A percentile compares a stretch with the other conserved stretches of the same genome.
Conservation (phyloP, 495 filamentous ascomycete species). For the Penicillium manginii region DNA sequence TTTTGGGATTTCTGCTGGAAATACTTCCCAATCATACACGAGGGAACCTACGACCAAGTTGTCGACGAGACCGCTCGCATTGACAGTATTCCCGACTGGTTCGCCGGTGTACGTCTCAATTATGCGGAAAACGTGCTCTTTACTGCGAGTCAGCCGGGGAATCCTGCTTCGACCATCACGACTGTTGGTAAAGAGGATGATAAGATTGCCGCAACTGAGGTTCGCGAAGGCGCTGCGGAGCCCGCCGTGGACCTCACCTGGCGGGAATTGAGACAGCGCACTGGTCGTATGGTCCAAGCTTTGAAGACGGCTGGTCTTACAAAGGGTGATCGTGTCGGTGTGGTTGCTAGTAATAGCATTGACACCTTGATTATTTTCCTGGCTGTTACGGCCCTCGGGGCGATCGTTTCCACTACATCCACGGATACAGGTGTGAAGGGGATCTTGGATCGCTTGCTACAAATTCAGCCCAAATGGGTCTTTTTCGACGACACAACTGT, state of each 20-base stretch:
- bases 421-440: constrained; percentile 81
- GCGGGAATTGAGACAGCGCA: constrained; percentile 58
- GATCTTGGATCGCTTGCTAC: constrained; percentile 70
- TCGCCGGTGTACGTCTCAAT: constrained; percentile 66
- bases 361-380: constrained; percentile 69
- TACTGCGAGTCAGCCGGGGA: constrained; percentile 9
- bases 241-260: constrained; percentile 61
- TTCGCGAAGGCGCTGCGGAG: constrained; percentile 68
- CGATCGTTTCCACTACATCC: constrained; percentile 67
- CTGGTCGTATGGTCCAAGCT: constrained; percentile 59
- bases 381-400: constrained; percentile 66
- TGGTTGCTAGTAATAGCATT: constrained; percentile 70
- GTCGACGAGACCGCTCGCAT: constrained; percentile 20
- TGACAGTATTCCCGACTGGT: constrained; percentile 30
- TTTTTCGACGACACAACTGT: constrained; percentile 77
- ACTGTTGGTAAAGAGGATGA: constrained; percentile 64
- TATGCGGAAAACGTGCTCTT: constrained; percentile 81
- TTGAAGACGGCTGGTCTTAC: constrained; percentile 63
- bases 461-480: constrained; percentile 70
- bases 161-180: constrained; percentile 9
- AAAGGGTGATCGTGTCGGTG: constrained; percentile 74
- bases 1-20: constrained; percentile 27
- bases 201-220: constrained; percentile 68
- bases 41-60: constrained; percentile 14
- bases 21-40: constrained; percentile 21